Percentiles rank a stretch among this genome's conserved stretches.
These are phyloP conservation scores for Diospyros lotus DNA, from an alignment of 148 eudicot species.

Conservation along the genomic window DNA sequence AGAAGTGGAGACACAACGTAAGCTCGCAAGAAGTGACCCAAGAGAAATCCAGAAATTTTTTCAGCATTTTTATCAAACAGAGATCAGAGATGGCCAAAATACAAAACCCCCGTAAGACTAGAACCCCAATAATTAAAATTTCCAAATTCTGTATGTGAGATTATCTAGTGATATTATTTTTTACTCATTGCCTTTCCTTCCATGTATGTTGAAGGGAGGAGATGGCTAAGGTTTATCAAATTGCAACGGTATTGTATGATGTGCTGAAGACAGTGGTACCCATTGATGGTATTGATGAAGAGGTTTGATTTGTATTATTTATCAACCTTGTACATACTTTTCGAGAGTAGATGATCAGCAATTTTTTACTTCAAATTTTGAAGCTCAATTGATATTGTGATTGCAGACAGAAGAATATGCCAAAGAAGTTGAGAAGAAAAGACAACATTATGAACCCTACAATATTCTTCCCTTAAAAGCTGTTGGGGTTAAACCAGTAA, in stretches of 20 bases:
- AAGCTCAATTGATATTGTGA: constrained; percentile 9
- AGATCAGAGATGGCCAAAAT: constrained; percentile 71
- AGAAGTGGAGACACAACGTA: constrained; percentile 52
- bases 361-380: constrained; percentile 1
- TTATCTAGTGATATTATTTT: background rate
- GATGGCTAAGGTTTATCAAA: constrained; percentile 91
- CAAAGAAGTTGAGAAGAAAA: constrained; percentile 83
- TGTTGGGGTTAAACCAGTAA: constrained; percentile 77
- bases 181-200: constrained; percentile 6
- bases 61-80: constrained; percentile 61
- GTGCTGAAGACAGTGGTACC: constrained; percentile 87
- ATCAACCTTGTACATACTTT: background rate
- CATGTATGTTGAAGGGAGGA: constrained; percentile 61
- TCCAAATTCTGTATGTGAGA: background rate
- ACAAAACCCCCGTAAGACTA: constrained; percentile 82
- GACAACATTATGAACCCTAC: constrained; percentile 66
- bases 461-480: constrained; percentile 90
- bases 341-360: background rate
- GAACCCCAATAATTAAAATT: background rate
- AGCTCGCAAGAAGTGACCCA: constrained; percentile 62
- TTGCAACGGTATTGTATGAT: constrained; percentile 89
- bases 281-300: constrained; percentile 44
- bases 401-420: constrained; percentile 70
- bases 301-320: constrained; percentile 52
- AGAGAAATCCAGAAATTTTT: constrained; percentile 81